phyloP scores from a whole-genome alignment of 495 filamentous ascomycete genomes.

The Penicillium psychrofluorescens region DNA sequence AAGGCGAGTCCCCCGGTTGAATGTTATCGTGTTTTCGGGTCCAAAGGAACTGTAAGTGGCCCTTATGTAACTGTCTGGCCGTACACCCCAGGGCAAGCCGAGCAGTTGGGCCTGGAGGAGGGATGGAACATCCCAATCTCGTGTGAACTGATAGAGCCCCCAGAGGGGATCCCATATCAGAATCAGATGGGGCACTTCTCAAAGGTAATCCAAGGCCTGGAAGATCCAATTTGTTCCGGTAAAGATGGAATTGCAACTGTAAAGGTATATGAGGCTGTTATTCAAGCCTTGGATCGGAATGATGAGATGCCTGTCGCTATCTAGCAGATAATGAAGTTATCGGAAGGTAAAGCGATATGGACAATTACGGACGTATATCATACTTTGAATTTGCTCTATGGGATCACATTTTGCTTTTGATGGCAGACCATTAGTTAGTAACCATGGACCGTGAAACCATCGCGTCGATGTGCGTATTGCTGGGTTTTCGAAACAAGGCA shows the following conservation, averaged over 20 bases:
- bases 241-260: conserved; percentile 7
- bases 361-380: no score
- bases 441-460: no score
- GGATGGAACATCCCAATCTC: conserved; percentile 3
- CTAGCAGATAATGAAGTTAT: no score
- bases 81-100: not conserved
- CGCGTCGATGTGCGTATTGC: no score
- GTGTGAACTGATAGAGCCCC: not conserved
- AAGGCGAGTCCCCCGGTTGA: conserved; percentile 1
- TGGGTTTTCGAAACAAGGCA: no score
- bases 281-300: not conserved
- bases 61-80: conserved; percentile 4
- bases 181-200: conserved; percentile 4
- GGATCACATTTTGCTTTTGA: no score
- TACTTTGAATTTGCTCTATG: no score
- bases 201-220: conserved; percentile 1
- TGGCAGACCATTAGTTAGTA: no score
- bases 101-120: not conserved
- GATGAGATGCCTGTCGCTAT: conserved; percentile 1
- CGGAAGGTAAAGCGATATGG: no score
- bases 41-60: conserved; percentile 1
- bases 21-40: conserved; percentile 7
- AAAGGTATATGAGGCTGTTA: conserved; percentile 5
- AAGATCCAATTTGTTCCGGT: conserved; percentile 1
- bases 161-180: conserved; percentile 3